A percentile compares a stretch with the other conserved stretches of the same genome.
Conservation (phyloP, 2,329 filamentous ascomycete species). For the Penicillium sp. region DNA sequence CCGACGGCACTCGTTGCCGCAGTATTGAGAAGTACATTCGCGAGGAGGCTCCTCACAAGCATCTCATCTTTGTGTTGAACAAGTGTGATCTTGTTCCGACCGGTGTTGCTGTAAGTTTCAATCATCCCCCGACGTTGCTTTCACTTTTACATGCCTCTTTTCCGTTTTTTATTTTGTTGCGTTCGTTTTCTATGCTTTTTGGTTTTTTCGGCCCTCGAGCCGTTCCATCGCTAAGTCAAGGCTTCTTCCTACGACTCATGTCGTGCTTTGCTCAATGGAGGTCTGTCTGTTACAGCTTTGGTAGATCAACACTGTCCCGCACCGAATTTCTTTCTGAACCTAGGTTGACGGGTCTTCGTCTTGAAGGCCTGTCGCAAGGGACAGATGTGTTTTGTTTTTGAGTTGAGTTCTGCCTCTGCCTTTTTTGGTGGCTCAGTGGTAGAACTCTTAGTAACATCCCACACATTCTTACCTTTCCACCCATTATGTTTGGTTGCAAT, state of each 20-base stretch:
- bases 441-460: constrained; percentile 99
- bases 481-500: constrained; percentile 38
- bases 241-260: constrained; percentile 66
- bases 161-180: constrained; percentile 7
- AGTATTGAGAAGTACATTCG: constrained; percentile 92
- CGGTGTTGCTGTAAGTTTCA: constrained; percentile 80
- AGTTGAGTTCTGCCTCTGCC: constrained; percentile 89
- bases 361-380: constrained; percentile 82
- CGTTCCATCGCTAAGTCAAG: constrained; percentile 82
- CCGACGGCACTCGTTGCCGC: constrained; percentile 84
- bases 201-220: constrained; percentile 28
- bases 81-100: constrained; percentile 94
- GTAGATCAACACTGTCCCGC: constrained; percentile 84
- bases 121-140: constrained; percentile 7
- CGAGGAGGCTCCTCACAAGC: constrained; percentile 94
- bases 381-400: constrained; percentile 83
- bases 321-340: constrained; percentile 66
- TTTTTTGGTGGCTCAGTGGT: constrained; percentile 66
- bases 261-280: constrained; percentile 69
- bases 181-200: constrained; percentile 14
- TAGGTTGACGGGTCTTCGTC: constrained; percentile 79
- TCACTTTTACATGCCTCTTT: constrained; percentile 4
- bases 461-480: constrained; percentile 64
- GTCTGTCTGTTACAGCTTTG: constrained; percentile 98
- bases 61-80: constrained; percentile 86